These are phyloP conservation scores for Phycomyces nitens DNA, from an alignment of 192 early-diverging fungal genomes.

Conservation along the genomic window DNA sequence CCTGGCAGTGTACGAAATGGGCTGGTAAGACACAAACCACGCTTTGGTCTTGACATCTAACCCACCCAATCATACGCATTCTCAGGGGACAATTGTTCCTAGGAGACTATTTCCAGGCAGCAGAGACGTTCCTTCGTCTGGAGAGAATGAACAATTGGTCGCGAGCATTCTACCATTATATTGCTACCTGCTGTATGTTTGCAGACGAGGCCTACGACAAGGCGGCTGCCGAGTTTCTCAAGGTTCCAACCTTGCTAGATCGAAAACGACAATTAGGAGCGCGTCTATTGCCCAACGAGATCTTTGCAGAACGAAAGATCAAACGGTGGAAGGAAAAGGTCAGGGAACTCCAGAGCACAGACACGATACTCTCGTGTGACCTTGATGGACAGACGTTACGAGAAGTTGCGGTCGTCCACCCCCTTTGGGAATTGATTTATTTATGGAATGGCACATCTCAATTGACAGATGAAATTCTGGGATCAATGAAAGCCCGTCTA, in stretches of 20 bases:
- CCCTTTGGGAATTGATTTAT: constrained; percentile 36
- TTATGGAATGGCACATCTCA: constrained; percentile 35
- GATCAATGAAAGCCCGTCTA: constrained; percentile 9
- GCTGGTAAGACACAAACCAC: too few species aligned
- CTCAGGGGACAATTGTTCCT: constrained; percentile 38
- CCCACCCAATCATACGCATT: too few species aligned
- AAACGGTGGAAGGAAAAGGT: constrained; percentile 23
- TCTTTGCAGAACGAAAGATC: constrained; percentile 33
- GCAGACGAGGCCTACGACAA: constrained; percentile 35
- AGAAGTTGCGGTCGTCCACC: constrained; percentile 21
- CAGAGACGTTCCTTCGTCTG: constrained; percentile 33
- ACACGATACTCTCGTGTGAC: neutral
- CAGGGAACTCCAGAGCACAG: neutral
- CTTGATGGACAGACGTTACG: constrained; percentile 14
- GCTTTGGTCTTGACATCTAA: too few species aligned
- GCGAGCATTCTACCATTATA: constrained; percentile 39
- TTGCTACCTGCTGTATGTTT: constrained; percentile 39
- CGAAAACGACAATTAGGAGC: constrained; percentile 14
- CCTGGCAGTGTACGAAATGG: constrained; percentile 35
- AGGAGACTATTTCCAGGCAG: constrained; percentile 37
- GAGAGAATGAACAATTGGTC: constrained; percentile 41
- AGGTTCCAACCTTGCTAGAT: constrained; percentile 23
- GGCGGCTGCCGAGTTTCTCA: constrained; percentile 30
- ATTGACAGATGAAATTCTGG: constrained; percentile 9
- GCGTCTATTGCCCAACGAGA: constrained; percentile 30